phyloP scores from a whole-genome alignment of 306 rosid genomes.

The Quercus rubra region DNA sequence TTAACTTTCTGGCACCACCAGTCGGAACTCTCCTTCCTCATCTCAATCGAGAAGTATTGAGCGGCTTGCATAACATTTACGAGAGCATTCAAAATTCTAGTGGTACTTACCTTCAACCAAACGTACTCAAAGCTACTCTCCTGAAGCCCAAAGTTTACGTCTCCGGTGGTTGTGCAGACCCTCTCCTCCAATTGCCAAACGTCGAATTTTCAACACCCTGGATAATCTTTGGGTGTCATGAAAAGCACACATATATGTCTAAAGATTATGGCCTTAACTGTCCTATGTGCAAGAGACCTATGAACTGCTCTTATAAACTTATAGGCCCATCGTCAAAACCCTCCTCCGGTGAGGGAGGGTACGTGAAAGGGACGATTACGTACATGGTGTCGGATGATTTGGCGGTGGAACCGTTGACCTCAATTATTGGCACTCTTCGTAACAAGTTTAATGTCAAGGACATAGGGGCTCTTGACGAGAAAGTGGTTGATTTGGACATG shows the following conservation, averaged over 20 bases:
- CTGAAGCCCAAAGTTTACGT: neutral
- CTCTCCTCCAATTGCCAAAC: neutral
- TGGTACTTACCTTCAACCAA: neutral
- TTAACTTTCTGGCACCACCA: too few relatives aligned
- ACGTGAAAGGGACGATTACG: constrained; percentile 17
- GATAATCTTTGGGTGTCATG: neutral
- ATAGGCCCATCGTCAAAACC: neutral
- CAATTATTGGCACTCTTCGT: neutral
- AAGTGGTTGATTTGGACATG: constrained; percentile 5
- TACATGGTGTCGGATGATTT: constrained; percentile 42
- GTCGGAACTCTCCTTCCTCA: too few relatives aligned
- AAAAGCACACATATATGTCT: too few relatives aligned
- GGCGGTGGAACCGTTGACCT: constrained; percentile 22
- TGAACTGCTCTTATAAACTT: accelerated
- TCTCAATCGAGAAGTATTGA: too few relatives aligned
- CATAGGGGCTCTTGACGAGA: constrained; percentile 10
- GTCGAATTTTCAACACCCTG: neutral
- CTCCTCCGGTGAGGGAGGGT: neutral
- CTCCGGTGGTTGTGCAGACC: neutral
- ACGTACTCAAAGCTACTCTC: neutral
- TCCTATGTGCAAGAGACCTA: accelerated
- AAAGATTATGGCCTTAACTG: too few relatives aligned
- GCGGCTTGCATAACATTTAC: neutral
- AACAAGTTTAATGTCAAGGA: constrained; percentile 21
- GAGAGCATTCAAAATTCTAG: constrained; percentile 2